These are phyloP conservation scores for Lipomyces yamadae DNA, from an alignment of 805 yeast species.

Conservation along the genomic window DNA sequence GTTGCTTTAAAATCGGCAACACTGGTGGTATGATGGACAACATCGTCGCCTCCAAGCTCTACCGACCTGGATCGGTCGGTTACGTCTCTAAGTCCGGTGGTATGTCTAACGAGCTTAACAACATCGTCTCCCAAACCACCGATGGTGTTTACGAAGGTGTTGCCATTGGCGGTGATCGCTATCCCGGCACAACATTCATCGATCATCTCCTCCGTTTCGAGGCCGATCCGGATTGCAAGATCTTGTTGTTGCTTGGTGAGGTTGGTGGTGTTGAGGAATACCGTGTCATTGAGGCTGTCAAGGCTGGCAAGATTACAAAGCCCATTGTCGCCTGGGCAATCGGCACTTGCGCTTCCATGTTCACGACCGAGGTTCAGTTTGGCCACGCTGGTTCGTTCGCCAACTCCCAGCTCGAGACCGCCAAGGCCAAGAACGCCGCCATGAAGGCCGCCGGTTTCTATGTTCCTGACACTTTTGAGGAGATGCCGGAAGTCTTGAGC, in stretches of 20 bases:
- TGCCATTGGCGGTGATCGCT: constrained; percentile 76
- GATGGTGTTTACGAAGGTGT: constrained; percentile 60
- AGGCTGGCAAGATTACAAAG: constrained; percentile 65
- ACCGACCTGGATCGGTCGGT: constrained; percentile 55
- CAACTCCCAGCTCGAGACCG: constrained; percentile 72
- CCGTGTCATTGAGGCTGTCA: constrained; percentile 71
- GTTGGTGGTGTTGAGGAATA: constrained; percentile 77
- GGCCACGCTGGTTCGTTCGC: constrained; percentile 77
- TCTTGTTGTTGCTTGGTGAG: constrained; percentile 68
- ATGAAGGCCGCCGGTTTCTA: constrained; percentile 93
- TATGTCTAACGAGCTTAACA: constrained; percentile 56
- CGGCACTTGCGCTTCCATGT: constrained; percentile 72
- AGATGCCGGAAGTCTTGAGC: constrained; percentile 49
- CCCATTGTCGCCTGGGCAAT: constrained; percentile 76
- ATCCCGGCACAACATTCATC: constrained; percentile 73
- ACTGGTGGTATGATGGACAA: constrained; percentile 59
- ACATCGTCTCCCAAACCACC: constrained; percentile 52
- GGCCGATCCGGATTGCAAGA: constrained; percentile 67
- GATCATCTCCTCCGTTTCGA: constrained; percentile 69
- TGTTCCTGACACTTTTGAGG: constrained; percentile 76
- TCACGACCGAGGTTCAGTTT: constrained; percentile 64
- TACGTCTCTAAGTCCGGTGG: constrained; percentile 57
- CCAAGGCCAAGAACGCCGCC: constrained; percentile 67
- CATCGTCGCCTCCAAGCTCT: constrained; percentile 54
- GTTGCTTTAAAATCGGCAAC: constrained; percentile 56